Evolutionary conservation across 2,329 filamentous ascomycete species (phyloP).

Genomic region (Ophiostoma sp.): DNA sequence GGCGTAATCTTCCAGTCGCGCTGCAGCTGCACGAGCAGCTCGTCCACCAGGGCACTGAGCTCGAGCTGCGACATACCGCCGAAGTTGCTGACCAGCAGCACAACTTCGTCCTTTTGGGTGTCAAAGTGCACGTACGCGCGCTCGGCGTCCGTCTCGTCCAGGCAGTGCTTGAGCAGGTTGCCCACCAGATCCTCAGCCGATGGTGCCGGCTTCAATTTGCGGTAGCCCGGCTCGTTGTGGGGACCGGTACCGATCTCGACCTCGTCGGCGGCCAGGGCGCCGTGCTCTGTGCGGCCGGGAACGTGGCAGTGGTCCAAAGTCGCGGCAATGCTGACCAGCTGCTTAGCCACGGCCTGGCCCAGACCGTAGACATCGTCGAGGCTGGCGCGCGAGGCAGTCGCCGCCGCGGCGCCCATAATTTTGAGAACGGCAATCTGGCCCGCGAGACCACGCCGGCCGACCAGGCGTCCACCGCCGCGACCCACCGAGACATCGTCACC

Average conservation of each 20-base stretch:
- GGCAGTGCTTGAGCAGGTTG: slow-evolving; percentile 59
- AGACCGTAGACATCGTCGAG: slow-evolving; percentile 54
- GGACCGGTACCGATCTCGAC: slow-evolving; percentile 66
- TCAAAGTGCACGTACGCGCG: slow-evolving; percentile 52
- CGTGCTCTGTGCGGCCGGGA: slow-evolving; percentile 52
- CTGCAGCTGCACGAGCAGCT: slow-evolving; percentile 53
- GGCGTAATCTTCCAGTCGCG: slow-evolving; percentile 51
- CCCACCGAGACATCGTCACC: slow-evolving; percentile 67
- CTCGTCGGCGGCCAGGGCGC: slow-evolving; percentile 50
- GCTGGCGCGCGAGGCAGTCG: slow-evolving; percentile 42
- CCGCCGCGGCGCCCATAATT: slow-evolving; percentile 54
- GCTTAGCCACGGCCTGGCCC: slow-evolving; percentile 50
- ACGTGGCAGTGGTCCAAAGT: slow-evolving; percentile 63
- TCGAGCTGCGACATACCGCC: slow-evolving; percentile 60
- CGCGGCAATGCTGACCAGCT: slow-evolving; percentile 58
- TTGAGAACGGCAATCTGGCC: slow-evolving; percentile 63
- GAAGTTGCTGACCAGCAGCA: slow-evolving; percentile 60
- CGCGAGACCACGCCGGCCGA: slow-evolving; percentile 62
- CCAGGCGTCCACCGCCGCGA: slow-evolving; percentile 55
- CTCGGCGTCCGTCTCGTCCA: slow-evolving; percentile 57
- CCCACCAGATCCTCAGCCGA: slow-evolving; percentile 52
- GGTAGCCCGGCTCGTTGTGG: slow-evolving; percentile 65
- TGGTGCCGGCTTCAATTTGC: slow-evolving; percentile 55
- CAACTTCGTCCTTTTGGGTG: slow-evolving; percentile 46
- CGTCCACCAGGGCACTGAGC: slow-evolving; percentile 55